Conservation (phyloP, 2,329 filamentous ascomycete genomes). For the Apiospora malaysiana region DNA sequence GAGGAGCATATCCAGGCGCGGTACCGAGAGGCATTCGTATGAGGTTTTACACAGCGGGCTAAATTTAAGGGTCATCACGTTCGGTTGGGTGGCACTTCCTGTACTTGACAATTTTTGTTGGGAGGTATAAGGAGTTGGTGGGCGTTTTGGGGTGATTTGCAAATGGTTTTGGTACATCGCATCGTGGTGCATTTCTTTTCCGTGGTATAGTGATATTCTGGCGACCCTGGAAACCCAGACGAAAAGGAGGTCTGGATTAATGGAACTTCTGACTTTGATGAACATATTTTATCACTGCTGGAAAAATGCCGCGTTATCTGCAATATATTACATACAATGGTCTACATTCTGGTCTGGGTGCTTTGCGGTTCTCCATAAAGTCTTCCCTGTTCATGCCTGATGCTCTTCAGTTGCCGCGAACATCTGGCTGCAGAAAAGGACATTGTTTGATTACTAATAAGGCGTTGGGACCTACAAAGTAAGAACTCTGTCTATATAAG, state of each 20-base stretch:
- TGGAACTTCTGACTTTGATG: not conserved
- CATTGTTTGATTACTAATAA: not conserved
- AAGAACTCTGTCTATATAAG: too few species aligned
- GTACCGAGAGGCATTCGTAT: not conserved
- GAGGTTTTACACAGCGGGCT: not conserved
- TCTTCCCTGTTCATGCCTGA: not conserved
- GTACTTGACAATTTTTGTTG: not conserved
- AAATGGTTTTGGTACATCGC: not conserved
- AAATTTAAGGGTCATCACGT: constrained; percentile 15
- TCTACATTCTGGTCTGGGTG: not conserved
- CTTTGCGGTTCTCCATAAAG: not conserved
- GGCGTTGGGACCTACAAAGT: not conserved
- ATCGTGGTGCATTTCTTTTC: not conserved
- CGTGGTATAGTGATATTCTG: constrained; percentile 6
- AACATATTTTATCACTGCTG: not conserved
- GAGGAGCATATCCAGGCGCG: not conserved
- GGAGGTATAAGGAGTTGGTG: not conserved
- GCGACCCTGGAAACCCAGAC: not conserved
- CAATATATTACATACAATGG: not conserved
- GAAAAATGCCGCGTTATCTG: not conserved
- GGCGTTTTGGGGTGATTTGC: constrained; percentile 10
- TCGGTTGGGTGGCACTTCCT: constrained; percentile 11
- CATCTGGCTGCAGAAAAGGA: not conserved
- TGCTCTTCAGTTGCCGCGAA: too few species aligned
- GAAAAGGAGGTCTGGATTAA: not conserved